Base-by-base conservation (phyloP, 768 basidiomycete species). In the Hericium alpestre region DNA sequence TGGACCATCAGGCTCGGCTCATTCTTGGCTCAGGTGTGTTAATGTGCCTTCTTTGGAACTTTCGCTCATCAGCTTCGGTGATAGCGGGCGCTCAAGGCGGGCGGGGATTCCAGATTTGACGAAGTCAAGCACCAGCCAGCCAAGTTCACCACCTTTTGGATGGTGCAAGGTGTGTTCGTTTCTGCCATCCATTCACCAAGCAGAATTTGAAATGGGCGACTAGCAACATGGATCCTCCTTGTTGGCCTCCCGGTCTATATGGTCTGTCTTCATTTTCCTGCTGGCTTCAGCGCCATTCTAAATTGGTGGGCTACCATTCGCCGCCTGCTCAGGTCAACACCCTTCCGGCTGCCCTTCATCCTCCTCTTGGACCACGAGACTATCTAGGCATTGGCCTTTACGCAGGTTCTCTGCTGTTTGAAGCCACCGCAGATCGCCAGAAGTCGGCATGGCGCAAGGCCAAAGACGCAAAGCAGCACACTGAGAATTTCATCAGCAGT, bases 161-260 rank as follows among this genome's bases (percentile, higher is more conserved):
- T 83, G 56, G 77, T 74, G 3, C 81, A 82, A 74, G 80, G 80
- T 78, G 61, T 49, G 60, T 54, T 23, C 37, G n/a, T 43, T 8
- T 18, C 47, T 46, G 23, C 16, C 16, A 41, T 23, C 5, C 18
- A 25, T 53, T 51, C 51, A 6, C 43, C 41, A 23, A 18, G 41
- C 11, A 15, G 1, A 11, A 4, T 32, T 25, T 55, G 37, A 51
- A 38, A 43, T 57, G 25, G 27, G 11, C 54, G 37, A 59, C 23
- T 37, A 79, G 82, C 83, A 0, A 80, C 79, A 2, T 88, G 87
- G 87, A 78, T 87, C 41, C 69, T 80, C 22, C 61, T 84, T 10
- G 81, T 86, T 51, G 84, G 86, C 16, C 73, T 90, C 12, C 86
- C 87, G 3, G 80, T 87, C 10, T 87, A 81, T 62, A 66, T 86